phyloP scores from a whole-genome alignment of 352 stramenopile species.

The Pythium oligandrum region DNA sequence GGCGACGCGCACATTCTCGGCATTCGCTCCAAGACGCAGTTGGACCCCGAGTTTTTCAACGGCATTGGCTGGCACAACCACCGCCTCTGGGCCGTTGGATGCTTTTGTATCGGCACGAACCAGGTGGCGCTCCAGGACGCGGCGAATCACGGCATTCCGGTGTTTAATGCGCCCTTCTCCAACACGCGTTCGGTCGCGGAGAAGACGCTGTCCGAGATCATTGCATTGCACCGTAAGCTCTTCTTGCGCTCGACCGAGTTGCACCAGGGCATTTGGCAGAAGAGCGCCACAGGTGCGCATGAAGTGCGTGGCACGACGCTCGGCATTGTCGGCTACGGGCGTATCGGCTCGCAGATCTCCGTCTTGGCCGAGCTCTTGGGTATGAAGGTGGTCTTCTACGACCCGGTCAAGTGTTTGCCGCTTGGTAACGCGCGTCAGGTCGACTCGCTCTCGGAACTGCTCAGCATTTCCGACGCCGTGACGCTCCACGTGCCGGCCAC shows the following conservation, averaged over 20 bases:
- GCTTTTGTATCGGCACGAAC: conserved; percentile 85
- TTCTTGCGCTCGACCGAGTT: conserved; percentile 76
- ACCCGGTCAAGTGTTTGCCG: conserved; percentile 84
- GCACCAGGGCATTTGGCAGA: conserved; percentile 74
- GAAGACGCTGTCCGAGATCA: conserved; percentile 80
- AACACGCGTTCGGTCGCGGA: conserved; percentile 84
- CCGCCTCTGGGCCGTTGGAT: conserved; percentile 72
- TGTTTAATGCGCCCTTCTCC: conserved; percentile 84
- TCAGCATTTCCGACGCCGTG: conserved; percentile 88
- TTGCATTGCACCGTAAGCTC: conserved; percentile 78
- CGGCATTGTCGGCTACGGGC: conserved; percentile 75
- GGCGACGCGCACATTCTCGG: conserved; percentile 76
- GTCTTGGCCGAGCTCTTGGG: conserved; percentile 83
- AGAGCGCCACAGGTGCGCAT: conserved; percentile 69
- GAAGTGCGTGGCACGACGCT: conserved; percentile 81
- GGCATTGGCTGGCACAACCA: conserved; percentile 76
- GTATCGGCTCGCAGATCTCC: conserved; percentile 80
- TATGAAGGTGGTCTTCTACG: conserved; percentile 94
- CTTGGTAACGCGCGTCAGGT: conserved; percentile 78
- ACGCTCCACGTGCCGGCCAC: conserved; percentile 96
- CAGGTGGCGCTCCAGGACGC: conserved; percentile 64
- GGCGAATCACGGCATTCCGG: conserved; percentile 59
- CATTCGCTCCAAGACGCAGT: conserved; percentile 81
- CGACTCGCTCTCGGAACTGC: conserved; percentile 79
- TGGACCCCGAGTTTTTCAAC: conserved; percentile 72